Evolutionary conservation across 2,329 filamentous ascomycete genomes (phyloP), one percentile per base, ranked within the genome.

Genomic region (Alternaria arbusti): DNA sequence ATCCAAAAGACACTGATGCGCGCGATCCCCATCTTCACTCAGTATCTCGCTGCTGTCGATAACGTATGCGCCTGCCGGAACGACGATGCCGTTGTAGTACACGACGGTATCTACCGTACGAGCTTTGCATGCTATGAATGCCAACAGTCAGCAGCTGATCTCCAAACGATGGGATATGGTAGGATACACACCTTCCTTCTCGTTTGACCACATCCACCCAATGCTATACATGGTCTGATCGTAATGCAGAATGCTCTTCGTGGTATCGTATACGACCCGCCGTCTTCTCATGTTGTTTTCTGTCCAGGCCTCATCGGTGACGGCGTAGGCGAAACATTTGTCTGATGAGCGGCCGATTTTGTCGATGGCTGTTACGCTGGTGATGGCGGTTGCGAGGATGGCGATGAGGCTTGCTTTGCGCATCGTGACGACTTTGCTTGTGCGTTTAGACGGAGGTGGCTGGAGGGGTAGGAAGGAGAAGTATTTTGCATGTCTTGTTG

Each of bases 241-340:
- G 23, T 59, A 59, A n/a, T 40, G 20, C 17, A 22, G 11, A 22
- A 59, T 20, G 10, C 7, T 7, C 32, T 43, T 50, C n/a, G 30
- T 44, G 15, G 57, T 59, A 22, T 59, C 57, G 57, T 59, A 59
- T 13, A 59, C 36, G 9, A 59, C 57, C 7, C 57, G n/a, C n/a
- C 57, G 57, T 30, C 54, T 45, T 44, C 12, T 28, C 17, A 56
- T 17, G 17, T 56, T 46, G 25, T 56, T 56, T 20, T 56, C 40
- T 10, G 40, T 44, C 54, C 54, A 56, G 13, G 36, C 6, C 3
- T 11, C 15, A n/a, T 45, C 40, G 23, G 40, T 46, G 11, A 56
- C 25, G 36, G 54, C 54, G 25, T 56, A 56, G 23, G 25, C 20
- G 13, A 46, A 12, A 25, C 54, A 56, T 30, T 30, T 30, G 4